Conservation (phyloP, 2,329 filamentous ascomycete species). For the Tolypocladium ophioglossoides region DNA sequence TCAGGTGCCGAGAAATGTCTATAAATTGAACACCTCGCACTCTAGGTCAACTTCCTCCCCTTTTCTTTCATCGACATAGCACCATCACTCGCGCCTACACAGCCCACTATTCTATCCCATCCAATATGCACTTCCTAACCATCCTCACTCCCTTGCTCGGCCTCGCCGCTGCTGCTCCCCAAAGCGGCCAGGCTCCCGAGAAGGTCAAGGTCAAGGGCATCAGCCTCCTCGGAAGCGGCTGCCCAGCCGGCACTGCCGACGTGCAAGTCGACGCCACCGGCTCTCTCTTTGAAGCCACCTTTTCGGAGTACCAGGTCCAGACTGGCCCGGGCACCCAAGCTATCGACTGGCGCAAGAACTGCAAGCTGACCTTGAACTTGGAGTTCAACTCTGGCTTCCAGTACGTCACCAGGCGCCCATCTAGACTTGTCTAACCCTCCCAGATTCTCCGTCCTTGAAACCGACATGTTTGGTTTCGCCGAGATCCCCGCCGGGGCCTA, state of each 20-base stretch:
- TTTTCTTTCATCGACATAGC: background rate
- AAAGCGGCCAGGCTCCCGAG: background rate
- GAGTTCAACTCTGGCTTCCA: slow-evolving; percentile 14
- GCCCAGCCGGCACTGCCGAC: slow-evolving; percentile 11
- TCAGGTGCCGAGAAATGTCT: background rate
- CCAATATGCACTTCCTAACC: slow-evolving; percentile 3
- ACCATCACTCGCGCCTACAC: background rate
- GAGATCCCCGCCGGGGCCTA: slow-evolving; percentile 11
- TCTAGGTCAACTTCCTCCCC: background rate
- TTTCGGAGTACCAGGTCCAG: slow-evolving; percentile 13
- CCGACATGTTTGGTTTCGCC: slow-evolving; percentile 15
- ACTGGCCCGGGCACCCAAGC: slow-evolving; percentile 11
- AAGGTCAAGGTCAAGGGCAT: slow-evolving; percentile 10
- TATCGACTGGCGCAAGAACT: slow-evolving; percentile 15
- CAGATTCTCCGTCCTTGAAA: slow-evolving; percentile 14
- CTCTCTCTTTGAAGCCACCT: slow-evolving; percentile 15
- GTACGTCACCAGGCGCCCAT: slow-evolving; percentile 3
- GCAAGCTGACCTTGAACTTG: slow-evolving; percentile 15
- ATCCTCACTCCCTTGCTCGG: background rate
- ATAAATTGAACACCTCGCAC: background rate
- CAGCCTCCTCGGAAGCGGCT: slow-evolving; percentile 14
- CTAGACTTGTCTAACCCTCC: no score
- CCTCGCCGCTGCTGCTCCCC: slow-evolving; percentile 3
- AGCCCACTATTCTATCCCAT: background rate
- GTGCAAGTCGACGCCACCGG: slow-evolving; percentile 14